Evolutionary conservation across 768 basidiomycete genomes (phyloP), one percentile per base, ranked within the genome.

Genomic region (Rhizopogon vulgaris): DNA sequence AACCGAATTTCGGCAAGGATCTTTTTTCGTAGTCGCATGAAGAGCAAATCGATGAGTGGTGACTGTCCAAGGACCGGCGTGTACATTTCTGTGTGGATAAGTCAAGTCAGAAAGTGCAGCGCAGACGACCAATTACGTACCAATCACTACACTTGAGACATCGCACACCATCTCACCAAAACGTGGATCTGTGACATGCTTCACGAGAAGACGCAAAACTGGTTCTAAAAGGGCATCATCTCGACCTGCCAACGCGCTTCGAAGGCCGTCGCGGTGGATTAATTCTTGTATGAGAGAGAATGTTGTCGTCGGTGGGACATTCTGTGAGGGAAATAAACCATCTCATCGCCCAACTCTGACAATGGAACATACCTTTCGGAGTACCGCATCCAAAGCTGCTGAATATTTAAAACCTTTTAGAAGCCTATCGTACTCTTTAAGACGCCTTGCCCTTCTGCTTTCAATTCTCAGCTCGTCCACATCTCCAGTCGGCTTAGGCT

Each of bases 211-310:
- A 3, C 83, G 79, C n/a, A 99, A 78, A 34, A 98, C 76, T 2
- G 95, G 94, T 63, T 96, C 93, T 5, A 99, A 74, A 10, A 95
- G 76, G 41, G 97, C 85, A 63, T 98, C 96, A 62, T 98, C 94
- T 32, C 96, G 84, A 41, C 93, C 90, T 0, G 87, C 78, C 9
- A 99, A 76, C 3, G 96, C 94, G 58, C 82, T 82, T 53, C 83
- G 78, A 45, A 98, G 75, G 6, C 90, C 95, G 68, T 97, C 93
- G 10, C 90, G 85, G 62, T 94, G 88, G 24, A 95, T 84, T 37
- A 99, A 75, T 69, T 98, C 95, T 71, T 92, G 87, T 36, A 99
- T 84, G 28, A 99, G 71, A 0, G 95, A 87, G 61, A 98, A 99
- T 1, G 89, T 78, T 1, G 85, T 91, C 7, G 84, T 78, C 7